Percentiles rank a stretch among this genome's conserved stretches.
Conservation (phyloP, 163 green algal genomes). For the Scenedesmus sp. region DNA sequence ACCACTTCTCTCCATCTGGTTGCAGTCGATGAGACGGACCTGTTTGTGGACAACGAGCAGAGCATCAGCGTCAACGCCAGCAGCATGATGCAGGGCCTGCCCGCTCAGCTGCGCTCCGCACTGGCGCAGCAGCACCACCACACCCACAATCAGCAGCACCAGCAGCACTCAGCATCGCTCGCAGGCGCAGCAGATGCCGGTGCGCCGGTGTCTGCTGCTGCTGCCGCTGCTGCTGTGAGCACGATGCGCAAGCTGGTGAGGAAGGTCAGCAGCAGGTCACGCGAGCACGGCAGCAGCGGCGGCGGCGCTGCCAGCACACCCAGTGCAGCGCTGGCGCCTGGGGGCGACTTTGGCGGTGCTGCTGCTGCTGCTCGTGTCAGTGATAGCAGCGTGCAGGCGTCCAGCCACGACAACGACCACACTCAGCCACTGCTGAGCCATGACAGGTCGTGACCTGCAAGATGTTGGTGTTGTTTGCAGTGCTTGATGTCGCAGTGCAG, state of each 20-base stretch:
- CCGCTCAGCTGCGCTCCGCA: conserved; percentile 59
- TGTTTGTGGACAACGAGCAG: conserved; percentile 71
- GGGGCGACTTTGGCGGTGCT: background rate
- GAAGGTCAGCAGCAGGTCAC: conserved; percentile 4
- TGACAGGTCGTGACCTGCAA: background rate
- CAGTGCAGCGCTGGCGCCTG: too few species aligned
- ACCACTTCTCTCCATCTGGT: background rate
- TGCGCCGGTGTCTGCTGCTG: background rate
- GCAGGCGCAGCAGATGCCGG: background rate
- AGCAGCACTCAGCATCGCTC: background rate
- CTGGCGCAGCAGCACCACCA: conserved; percentile 32
- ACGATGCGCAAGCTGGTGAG: conserved; percentile 10
- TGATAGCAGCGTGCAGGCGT: background rate
- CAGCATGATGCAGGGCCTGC: conserved; percentile 59
- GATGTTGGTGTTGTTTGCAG: background rate
- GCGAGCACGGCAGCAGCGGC: background rate
- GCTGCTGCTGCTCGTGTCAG: background rate
- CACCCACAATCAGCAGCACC: background rate
- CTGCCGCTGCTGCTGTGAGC: conserved; percentile 17
- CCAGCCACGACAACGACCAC: too few species aligned
- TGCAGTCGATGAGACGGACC: conserved; percentile 82
- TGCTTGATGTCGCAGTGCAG: too few species aligned
- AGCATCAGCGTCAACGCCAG: conserved; percentile 60
- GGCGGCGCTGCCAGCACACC: background rate
- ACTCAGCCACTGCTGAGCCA: conserved; percentile 10